Percentiles rank a stretch among this genome's conserved stretches.
Evolutionary conservation across 495 filamentous ascomycete species (phyloP).

Genomic region (Podospora conica): DNA sequence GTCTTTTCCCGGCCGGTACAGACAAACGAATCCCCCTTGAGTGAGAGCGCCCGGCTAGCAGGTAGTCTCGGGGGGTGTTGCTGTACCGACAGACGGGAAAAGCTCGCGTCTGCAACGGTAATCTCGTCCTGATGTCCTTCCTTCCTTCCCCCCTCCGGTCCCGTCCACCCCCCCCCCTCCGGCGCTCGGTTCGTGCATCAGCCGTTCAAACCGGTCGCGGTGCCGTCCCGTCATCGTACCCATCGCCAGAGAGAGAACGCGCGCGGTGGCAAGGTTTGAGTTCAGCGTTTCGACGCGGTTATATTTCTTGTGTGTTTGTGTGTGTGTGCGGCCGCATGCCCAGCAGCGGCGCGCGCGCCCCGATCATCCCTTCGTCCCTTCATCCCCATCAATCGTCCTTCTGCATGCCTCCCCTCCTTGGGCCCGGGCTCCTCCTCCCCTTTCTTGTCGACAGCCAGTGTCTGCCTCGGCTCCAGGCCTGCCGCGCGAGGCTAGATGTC

Average conservation of each 20-base stretch:
- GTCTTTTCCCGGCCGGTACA: neutral
- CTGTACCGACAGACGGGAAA: neutral
- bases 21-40: neutral
- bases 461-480: conserved; percentile 36
- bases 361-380: neutral
- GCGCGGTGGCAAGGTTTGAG: neutral
- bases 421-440: conserved; percentile 18
- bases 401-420: neutral
- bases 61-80: neutral
- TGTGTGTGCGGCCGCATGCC: neutral
- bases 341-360: conserved; percentile 6
- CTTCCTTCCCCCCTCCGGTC: neutral
- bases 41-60: neutral
- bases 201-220: too few relatives aligned
- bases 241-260: neutral
- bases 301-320: neutral
- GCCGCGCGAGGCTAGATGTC: conserved; percentile 28
- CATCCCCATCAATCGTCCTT: neutral
- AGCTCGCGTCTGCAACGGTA: conserved; percentile 17
- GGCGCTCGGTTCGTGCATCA: neutral
- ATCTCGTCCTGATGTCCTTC: conserved; percentile 10
- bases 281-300: neutral
- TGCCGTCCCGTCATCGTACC: neutral
- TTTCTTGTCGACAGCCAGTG: conserved; percentile 43
- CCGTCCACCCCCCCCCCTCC: neutral